phyloP scores from a whole-genome alignment of 768 basidiomycete species.

The Leccinum ochraceum region DNA sequence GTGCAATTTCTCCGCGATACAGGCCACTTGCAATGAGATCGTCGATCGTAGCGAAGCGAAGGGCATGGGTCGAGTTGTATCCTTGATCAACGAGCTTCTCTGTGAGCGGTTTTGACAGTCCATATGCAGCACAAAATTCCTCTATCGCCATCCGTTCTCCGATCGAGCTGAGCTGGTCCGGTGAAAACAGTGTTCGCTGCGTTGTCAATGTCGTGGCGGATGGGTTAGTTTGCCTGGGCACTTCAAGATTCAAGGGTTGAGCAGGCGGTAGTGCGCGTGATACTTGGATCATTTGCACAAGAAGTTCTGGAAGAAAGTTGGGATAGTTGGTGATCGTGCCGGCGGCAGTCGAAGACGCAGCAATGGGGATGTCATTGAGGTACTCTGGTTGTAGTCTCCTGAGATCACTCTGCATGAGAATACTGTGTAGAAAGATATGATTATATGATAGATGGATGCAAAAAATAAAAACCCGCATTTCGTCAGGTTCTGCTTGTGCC shows the following conservation, averaged over 20 bases:
- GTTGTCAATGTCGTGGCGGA: background rate
- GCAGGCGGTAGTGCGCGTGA: background rate
- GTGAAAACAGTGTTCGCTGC: background rate
- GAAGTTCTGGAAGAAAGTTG: background rate
- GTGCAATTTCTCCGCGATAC: background rate
- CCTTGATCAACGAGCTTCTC: background rate
- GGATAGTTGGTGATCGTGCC: background rate
- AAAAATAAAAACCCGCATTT: conserved; percentile 48
- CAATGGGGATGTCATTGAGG: conserved; percentile 94
- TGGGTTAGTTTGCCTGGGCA: background rate
- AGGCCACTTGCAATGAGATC: background rate
- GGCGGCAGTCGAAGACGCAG: no score
- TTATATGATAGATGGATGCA: conserved; percentile 4
- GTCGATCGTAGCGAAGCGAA: background rate
- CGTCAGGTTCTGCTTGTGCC: conserved; percentile 50
- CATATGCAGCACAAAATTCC: background rate
- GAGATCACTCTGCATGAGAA: conserved; percentile 77
- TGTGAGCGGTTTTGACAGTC: background rate
- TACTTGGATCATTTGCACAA: background rate
- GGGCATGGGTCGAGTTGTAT: background rate
- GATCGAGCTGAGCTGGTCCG: background rate
- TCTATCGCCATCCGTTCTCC: background rate
- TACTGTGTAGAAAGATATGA: conserved; percentile 39
- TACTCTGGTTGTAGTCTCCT: conserved; percentile 77
- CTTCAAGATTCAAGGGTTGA: background rate